These are phyloP conservation scores for Myriosclerotinia duriaeana DNA, from an alignment of 2,329 filamentous ascomycete genomes.

Conservation along the genomic window DNA sequence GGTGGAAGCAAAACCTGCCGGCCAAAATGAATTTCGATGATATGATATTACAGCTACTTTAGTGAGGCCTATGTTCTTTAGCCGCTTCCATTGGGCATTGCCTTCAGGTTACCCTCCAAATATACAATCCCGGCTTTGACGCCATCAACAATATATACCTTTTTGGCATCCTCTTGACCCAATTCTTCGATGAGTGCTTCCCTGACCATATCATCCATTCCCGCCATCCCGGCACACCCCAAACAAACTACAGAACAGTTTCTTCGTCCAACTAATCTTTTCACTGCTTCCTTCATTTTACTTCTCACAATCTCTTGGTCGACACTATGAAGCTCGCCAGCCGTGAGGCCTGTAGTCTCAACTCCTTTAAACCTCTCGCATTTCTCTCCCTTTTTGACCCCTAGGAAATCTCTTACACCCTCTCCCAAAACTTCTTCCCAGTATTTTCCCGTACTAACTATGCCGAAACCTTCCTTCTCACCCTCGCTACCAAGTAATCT, in stretches of 20 bases:
- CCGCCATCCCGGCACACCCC: constrained; percentile 90
- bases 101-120: constrained; percentile 30
- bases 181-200: constrained; percentile 64
- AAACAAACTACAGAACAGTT: constrained; percentile 70
- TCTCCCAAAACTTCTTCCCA: constrained; percentile 73
- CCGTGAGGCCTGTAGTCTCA: constrained; percentile 76
- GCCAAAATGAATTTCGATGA: background rate
- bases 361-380: constrained; percentile 68
- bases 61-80: background rate
- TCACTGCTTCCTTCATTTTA: constrained; percentile 69
- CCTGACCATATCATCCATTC: constrained; percentile 74
- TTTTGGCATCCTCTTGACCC: constrained; percentile 56
- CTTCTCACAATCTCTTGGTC: constrained; percentile 61
- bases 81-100: constrained; percentile 12
- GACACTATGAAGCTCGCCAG: constrained; percentile 73
- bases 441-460: constrained; percentile 81
- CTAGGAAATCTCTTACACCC: constrained; percentile 66
- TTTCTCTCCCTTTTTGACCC: constrained; percentile 41
- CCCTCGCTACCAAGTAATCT: constrained; percentile 19
- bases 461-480: constrained; percentile 62
- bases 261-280: constrained; percentile 57
- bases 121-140: constrained; percentile 63
- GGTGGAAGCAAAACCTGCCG: background rate
- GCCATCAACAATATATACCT: constrained; percentile 74
- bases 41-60: background rate